Base-by-base conservation (phyloP, 345 rosid genomes). In the Isatis tinctoria region DNA sequence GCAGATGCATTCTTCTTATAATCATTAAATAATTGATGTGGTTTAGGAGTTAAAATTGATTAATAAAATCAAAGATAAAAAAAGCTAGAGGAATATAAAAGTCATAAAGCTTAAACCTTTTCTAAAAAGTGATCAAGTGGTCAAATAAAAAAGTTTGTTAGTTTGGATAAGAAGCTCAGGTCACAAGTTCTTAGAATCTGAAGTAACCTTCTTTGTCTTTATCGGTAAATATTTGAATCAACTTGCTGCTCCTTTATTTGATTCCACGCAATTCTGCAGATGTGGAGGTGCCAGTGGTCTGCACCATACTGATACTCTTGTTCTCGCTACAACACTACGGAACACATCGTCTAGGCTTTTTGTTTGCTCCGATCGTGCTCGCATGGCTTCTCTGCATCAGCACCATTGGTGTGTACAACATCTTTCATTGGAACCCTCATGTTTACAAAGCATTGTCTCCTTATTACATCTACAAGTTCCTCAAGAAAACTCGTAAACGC, bases 361-460 rank as follows among this genome's bases (percentile, higher is more conserved):
- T 91, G 49, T 91, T 91, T 74, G 97, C 97, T 9, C 97, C 97
- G 1, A 76, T 91, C 44, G 97, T 91, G 54, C 76, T 89, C 8
- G 67, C 75, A 28, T 91, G 97, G 97, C 91, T 91, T 69, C 68
- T 91, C 26, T 89, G 93, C 86, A 95, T 92, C 79, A 90, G 98
- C 67, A 67, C 90, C 11, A 90, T 95, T 67, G 99, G 99, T 43
- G 49, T 90, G 53, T 92, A 95, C 71, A 95, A 95, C 71, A 95
- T 95, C 76, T 53, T 88, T 64, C 77, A 83, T 66, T 95, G 99
- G 99, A 95, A 95, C 63, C 98, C 97, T 69, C 81, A 84, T n/a
- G 88, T 95, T 40, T 95, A 88, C 80, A 83, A 83, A 86, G 99
- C 99, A n/a, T 87, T 95, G 47, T 92, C 97, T 47, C 99, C 99